Evolutionary conservation across 768 basidiomycete genomes (phyloP).

Genomic region (Hygrophorus russula): DNA sequence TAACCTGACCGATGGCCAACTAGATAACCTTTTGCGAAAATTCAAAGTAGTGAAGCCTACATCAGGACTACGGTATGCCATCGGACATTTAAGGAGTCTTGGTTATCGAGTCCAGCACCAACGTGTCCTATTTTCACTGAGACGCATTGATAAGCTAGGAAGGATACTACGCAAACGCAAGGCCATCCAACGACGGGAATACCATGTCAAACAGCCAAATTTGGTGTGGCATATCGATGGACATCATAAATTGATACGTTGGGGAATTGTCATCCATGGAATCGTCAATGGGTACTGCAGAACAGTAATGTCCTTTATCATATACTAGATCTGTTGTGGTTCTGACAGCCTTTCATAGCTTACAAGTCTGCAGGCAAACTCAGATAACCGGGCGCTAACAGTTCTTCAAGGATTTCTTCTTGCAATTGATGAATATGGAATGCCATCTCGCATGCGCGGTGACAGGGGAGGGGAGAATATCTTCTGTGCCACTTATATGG

Average conservation of each 20-base stretch:
- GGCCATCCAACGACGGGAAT: conserved; percentile 12
- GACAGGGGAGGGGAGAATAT: conserved; percentile 26
- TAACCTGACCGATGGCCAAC: background rate
- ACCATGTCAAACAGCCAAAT: conserved; percentile 14
- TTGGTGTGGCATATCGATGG: conserved; percentile 23
- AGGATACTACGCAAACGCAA: conserved; percentile 9
- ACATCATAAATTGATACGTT: conserved; percentile 22
- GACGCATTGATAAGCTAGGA: conserved; percentile 17
- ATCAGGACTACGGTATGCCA: conserved; percentile 17
- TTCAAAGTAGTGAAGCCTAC: conserved; percentile 7
- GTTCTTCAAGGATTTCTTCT: conserved; percentile 16
- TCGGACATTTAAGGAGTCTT: conserved; percentile 14
- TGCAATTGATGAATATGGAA: conserved; percentile 14
- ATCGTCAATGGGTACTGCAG: conserved; percentile 14
- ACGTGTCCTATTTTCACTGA: conserved; percentile 12
- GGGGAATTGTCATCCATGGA: conserved; percentile 18
- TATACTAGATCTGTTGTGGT: background rate
- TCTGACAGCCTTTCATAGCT: conserved; percentile 12
- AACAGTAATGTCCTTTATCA: conserved; percentile 9
- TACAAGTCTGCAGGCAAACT: conserved; percentile 15
- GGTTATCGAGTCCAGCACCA: conserved; percentile 17
- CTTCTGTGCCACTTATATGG: conserved; percentile 22
- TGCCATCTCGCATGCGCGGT: conserved; percentile 20
- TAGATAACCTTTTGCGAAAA: conserved; percentile 1
- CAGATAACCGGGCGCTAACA: conserved; percentile 18